Conservation (phyloP, 2,329 filamentous ascomycete species). For the Fusarium humuli region DNA sequence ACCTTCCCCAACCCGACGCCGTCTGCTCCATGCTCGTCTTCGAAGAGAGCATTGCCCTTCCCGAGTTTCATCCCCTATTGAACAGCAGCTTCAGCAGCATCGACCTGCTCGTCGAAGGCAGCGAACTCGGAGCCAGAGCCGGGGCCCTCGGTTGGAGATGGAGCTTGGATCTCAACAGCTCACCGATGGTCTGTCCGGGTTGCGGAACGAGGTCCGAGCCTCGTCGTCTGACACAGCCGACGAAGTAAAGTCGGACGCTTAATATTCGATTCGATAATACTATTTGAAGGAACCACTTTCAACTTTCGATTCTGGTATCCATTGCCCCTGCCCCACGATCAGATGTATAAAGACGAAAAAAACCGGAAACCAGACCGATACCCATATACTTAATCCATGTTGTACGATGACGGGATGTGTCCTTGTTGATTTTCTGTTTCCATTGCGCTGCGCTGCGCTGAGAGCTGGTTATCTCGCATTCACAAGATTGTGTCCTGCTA, state of each 20-base stretch:
- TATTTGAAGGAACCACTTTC: neutral
- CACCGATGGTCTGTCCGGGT: conserved; percentile 48
- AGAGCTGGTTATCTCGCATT: conserved; percentile 39
- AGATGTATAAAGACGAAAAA: conserved; percentile 14
- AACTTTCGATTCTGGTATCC: neutral
- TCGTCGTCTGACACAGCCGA: conserved; percentile 40
- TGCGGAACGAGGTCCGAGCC: conserved; percentile 52
- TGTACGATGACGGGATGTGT: conserved; percentile 32
- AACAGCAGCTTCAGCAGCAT: conserved; percentile 46
- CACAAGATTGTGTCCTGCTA: conserved; percentile 23
- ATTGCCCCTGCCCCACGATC: neutral
- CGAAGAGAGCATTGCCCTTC: conserved; percentile 60
- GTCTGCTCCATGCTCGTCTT: conserved; percentile 56
- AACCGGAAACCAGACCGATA: conserved; percentile 33
- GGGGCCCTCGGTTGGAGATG: conserved; percentile 49
- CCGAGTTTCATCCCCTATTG: conserved; percentile 52
- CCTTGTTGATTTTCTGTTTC: conserved; percentile 6
- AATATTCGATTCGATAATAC: neutral
- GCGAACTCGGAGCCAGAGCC: conserved; percentile 55
- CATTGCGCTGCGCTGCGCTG: neutral
- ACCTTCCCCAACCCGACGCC: conserved; percentile 56
- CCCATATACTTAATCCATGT: conserved; percentile 29
- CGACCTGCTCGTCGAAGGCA: conserved; percentile 51
- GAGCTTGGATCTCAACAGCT: conserved; percentile 44
- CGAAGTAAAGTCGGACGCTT: conserved; percentile 27